A percentile compares a stretch with the other conserved stretches of the same genome.
These are phyloP conservation scores for Diaporthe citriasiana DNA, from an alignment of 2,329 filamentous ascomycete genomes.

Conservation along the genomic window DNA sequence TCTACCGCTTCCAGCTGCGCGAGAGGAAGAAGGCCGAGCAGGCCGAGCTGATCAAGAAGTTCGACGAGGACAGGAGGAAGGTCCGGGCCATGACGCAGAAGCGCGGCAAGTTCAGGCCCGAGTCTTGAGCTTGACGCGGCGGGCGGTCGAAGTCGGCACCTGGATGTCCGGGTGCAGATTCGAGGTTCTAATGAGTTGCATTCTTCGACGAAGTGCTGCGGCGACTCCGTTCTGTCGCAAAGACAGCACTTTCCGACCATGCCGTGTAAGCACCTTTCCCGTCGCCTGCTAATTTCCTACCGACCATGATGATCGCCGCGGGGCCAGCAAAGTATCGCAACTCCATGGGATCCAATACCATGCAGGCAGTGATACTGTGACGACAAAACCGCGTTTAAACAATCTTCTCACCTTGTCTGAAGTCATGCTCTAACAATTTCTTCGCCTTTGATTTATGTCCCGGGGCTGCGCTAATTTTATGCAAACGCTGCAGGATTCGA, in stretches of 20 bases:
- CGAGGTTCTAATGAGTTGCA: neutral
- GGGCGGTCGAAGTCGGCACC: too few relatives aligned
- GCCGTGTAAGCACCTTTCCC: constrained; percentile 26
- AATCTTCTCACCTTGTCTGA: constrained; percentile 55
- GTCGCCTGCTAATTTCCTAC: constrained; percentile 16
- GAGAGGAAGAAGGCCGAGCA: constrained; percentile 85
- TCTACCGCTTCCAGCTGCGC: constrained; percentile 87
- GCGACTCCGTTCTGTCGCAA: neutral
- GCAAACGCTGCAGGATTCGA: neutral
- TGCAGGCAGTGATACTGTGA: constrained; percentile 51
- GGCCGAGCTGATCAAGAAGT: constrained; percentile 76
- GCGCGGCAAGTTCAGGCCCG: constrained; percentile 72
- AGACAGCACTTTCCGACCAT: neutral
- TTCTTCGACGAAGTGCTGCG: neutral
- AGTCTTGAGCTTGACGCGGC: constrained; percentile 52
- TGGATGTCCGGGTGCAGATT: neutral
- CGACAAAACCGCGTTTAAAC: constrained; percentile 63
- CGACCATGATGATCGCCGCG: constrained; percentile 55
- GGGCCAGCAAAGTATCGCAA: constrained; percentile 54
- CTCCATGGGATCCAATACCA: constrained; percentile 49
- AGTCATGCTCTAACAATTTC: neutral
- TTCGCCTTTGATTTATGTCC: too few relatives aligned
- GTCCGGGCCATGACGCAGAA: constrained; percentile 79
- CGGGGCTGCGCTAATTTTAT: neutral
- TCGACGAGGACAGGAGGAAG: constrained; percentile 82